These are phyloP conservation scores for Lecanoromycetidae sp. DNA, from an alignment of 2,329 filamentous ascomycete species.

Conservation along the genomic window DNA sequence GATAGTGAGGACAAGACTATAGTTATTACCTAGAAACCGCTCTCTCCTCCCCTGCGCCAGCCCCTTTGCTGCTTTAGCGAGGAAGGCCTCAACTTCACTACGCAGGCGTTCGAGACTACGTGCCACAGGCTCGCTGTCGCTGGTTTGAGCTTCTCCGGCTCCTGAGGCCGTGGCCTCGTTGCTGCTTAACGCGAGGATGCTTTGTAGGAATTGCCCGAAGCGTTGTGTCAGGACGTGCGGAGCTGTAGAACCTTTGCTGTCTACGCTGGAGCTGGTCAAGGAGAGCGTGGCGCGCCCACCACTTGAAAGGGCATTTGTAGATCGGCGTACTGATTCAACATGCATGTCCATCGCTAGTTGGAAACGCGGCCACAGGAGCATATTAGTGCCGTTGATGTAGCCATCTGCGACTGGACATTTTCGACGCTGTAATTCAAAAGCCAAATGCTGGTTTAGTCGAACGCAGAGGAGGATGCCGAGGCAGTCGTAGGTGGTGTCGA, in stretches of 20 bases:
- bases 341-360: constrained; percentile 90
- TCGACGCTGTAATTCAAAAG: constrained; percentile 84
- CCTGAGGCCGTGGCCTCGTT: constrained; percentile 44
- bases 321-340: constrained; percentile 62
- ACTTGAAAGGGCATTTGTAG: constrained; percentile 31
- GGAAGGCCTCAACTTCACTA: constrained; percentile 69
- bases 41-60: constrained; percentile 68
- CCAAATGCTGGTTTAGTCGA: constrained; percentile 81
- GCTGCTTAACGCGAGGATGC: constrained; percentile 68
- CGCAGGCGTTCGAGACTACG: constrained; percentile 67
- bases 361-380: constrained; percentile 92
- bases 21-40: constrained; percentile 90
- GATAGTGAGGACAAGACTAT: constrained; percentile 85
- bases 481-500: constrained; percentile 67
- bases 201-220: constrained; percentile 87
- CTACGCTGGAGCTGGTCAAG: constrained; percentile 33
- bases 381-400: constrained; percentile 89
- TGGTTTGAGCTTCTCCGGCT: constrained; percentile 25
- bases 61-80: constrained; percentile 64
- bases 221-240: constrained; percentile 87
- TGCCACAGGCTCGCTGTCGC: constrained; percentile 85
- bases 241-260: constrained; percentile 58
- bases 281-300: constrained; percentile 37
- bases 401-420: constrained; percentile 79
- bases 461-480: constrained; percentile 85